Conservation (phyloP, 495 filamentous ascomycete genomes). For the Penicillium soppii region DNA sequence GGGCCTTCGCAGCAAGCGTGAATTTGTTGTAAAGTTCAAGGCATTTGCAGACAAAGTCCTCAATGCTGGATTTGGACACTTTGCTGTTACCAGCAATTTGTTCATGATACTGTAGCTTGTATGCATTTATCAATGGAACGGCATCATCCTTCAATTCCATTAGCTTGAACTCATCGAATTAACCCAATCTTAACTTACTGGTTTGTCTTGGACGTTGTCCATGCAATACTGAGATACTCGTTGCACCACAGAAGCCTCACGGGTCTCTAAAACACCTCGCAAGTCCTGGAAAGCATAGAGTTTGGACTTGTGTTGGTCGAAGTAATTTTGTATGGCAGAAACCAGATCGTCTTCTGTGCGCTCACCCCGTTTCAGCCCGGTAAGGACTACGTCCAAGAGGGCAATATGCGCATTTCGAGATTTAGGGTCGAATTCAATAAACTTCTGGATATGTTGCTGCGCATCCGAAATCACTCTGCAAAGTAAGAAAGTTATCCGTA, state of each 20-base stretch:
- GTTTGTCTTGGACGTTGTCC: slow-evolving; percentile 22
- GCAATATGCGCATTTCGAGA: slow-evolving; percentile 53
- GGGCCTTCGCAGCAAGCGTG: slow-evolving; percentile 7
- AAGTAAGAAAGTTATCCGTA: background rate
- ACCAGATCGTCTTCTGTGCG: slow-evolving; percentile 36
- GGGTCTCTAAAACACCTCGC: slow-evolving; percentile 36
- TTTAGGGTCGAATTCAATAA: slow-evolving; percentile 34
- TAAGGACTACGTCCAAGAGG: slow-evolving; percentile 27
- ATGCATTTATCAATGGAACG: slow-evolving; percentile 49
- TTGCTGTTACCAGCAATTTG: slow-evolving; percentile 41
- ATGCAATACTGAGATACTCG: slow-evolving; percentile 24
- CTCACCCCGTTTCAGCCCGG: slow-evolving; percentile 28
- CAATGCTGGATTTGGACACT: slow-evolving; percentile 30
- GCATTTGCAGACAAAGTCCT: slow-evolving; percentile 47
- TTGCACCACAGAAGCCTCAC: slow-evolving; percentile 30
- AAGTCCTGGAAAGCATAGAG: slow-evolving; percentile 57
- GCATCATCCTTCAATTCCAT: slow-evolving; percentile 13
- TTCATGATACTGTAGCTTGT: slow-evolving; percentile 59
- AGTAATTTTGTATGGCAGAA: slow-evolving; percentile 47
- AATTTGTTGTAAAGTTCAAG: slow-evolving; percentile 43
- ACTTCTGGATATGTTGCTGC: slow-evolving; percentile 33
- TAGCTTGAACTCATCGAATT: background rate
- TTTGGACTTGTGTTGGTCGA: slow-evolving; percentile 49
- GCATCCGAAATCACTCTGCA: slow-evolving; percentile 32
- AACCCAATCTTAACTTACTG: slow-evolving; percentile 27